Evolutionary conservation across 192 early-diverging fungal species (phyloP).

Genomic region (Thoreauomyces humboldtii): DNA sequence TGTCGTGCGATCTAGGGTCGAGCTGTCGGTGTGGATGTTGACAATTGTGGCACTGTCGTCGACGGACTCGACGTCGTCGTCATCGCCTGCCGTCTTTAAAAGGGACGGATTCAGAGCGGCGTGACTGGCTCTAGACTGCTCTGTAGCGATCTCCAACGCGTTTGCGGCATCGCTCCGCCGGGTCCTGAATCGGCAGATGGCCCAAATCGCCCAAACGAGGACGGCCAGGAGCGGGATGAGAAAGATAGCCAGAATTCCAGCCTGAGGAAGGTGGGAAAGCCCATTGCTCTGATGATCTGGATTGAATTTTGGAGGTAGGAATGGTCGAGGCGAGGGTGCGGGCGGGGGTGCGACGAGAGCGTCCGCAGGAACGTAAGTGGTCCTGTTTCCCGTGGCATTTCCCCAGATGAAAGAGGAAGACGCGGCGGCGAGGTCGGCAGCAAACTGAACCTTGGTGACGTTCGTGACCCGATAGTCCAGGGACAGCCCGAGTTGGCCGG

Average conservation of each 20-base stretch:
- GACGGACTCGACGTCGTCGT: slow-evolving; percentile 17
- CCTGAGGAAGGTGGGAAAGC: background rate
- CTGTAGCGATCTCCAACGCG: background rate
- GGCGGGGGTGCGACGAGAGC: background rate
- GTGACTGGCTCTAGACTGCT: no score
- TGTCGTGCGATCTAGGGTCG: background rate
- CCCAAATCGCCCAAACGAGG: background rate
- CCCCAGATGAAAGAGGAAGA: slow-evolving; percentile 1
- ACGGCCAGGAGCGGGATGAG: slow-evolving; percentile 12
- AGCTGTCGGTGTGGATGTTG: slow-evolving; percentile 15
- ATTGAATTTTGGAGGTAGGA: background rate
- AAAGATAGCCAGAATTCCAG: slow-evolving; percentile 1
- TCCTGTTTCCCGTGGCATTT: background rate
- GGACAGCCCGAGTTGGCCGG: background rate
- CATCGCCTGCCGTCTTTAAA: background rate
- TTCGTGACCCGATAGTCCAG: slow-evolving; percentile 20
- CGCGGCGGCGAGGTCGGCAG: background rate
- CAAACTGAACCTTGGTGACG: background rate
- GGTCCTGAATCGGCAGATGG: background rate
- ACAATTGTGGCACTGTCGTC: slow-evolving; percentile 23
- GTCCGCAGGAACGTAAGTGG: slow-evolving; percentile 12
- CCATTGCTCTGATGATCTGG: background rate
- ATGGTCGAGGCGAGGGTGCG: background rate
- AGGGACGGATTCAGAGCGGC: background rate
- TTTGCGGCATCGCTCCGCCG: background rate